A percentile compares a stretch with the other conserved stretches of the same genome.
Evolutionary conservation across 1,284 basidiomycete genomes (phyloP).

Genomic region (Sanguinoderma infundibulare): DNA sequence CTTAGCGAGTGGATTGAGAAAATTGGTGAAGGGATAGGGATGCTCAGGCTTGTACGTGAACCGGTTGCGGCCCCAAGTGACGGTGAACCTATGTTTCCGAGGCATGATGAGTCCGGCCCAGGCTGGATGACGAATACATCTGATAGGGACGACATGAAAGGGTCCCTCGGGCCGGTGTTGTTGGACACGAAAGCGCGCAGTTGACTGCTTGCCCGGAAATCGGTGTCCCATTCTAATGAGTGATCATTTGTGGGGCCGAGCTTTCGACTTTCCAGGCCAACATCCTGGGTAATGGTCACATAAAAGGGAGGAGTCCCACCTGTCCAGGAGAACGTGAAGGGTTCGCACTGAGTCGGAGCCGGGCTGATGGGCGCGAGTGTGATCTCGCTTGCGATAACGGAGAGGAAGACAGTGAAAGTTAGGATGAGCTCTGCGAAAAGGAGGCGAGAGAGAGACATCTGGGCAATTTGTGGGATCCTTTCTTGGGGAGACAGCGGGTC

Average conservation of each 20-base stretch:
- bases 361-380: not conserved
- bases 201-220: not conserved
- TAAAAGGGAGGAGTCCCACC: not conserved
- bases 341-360: not conserved
- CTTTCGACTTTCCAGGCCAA: not conserved
- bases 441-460: too few species aligned
- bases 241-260: not conserved
- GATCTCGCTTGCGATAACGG: not conserved
- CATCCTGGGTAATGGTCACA: not conserved
- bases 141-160: too few species aligned
- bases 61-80: too few species aligned
- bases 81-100: too few species aligned
- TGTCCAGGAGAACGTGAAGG: not conserved
- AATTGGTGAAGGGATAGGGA: too few species aligned
- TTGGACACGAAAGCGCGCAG: not conserved
- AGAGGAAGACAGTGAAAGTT: too few species aligned
- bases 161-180: too few species aligned
- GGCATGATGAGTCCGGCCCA: not conserved
- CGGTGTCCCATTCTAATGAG: not conserved
- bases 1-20: too few species aligned
- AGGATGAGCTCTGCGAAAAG: too few species aligned
- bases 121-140: not conserved
- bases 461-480: too few species aligned
- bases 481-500: too few species aligned
- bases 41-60: too few species aligned